Percentiles rank a stretch among this genome's conserved stretches.
Evolutionary conservation across 306 rosid species (phyloP).

Genomic region (Dryas octopetala): DNA sequence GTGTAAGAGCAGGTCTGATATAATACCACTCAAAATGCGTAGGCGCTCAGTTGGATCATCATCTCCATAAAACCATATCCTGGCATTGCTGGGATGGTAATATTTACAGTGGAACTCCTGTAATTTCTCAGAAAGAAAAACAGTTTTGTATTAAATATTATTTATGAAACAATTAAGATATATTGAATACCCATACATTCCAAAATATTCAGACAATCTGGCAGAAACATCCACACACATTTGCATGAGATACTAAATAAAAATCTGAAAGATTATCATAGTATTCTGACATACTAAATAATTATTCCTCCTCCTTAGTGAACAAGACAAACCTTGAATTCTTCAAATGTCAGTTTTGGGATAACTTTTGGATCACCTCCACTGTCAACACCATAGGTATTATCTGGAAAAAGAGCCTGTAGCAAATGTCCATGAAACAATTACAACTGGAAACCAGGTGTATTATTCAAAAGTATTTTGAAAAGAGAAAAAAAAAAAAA

Average conservation of each 20-base stretch:
- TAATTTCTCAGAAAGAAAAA: constrained; percentile 20
- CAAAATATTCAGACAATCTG: not conserved
- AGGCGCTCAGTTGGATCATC: constrained; percentile 93
- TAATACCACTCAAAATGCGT: constrained; percentile 73
- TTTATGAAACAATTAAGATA: not conserved
- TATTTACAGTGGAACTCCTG: constrained; percentile 95
- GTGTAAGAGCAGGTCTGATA: constrained; percentile 9
- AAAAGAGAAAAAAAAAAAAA: not conserved
- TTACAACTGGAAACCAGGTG: not conserved
- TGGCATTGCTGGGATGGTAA: constrained; percentile 92
- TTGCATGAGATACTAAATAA: not conserved
- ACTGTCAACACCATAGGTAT: constrained; percentile 91
- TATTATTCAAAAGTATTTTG: not conserved
- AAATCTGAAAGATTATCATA: not conserved
- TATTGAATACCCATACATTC: not conserved
- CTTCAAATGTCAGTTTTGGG: constrained; percentile 84
- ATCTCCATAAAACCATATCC: constrained; percentile 98
- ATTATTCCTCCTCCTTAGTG: not conserved
- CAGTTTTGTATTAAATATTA: not conserved
- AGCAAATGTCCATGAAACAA: constrained; percentile 21
- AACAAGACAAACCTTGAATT: constrained; percentile 71
- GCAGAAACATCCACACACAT: not conserved
- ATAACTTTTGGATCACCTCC: constrained; percentile 95
- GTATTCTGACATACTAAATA: not conserved
- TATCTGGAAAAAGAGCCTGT: constrained; percentile 97